These are phyloP conservation scores for Colletotrichum orbiculare DNA, from an alignment of 2,329 filamentous ascomycete genomes.

Conservation along the genomic window DNA sequence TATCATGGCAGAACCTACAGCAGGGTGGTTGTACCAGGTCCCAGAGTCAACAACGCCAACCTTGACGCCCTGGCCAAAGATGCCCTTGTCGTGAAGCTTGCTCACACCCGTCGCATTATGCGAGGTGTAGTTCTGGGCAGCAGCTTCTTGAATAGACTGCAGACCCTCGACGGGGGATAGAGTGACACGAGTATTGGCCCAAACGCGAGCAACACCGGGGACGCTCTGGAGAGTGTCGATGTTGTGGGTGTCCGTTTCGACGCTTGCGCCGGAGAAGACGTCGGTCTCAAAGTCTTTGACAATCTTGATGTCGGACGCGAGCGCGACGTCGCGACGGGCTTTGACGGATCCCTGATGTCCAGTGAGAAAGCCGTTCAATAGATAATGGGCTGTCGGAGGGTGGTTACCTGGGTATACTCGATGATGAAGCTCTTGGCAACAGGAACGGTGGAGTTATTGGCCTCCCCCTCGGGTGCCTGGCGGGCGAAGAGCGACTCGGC, in stretches of 20 bases:
- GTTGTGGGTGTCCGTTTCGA: slow-evolving; percentile 48
- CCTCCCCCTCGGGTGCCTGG: slow-evolving; percentile 15
- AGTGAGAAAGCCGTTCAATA: neutral
- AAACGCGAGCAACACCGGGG: slow-evolving; percentile 50
- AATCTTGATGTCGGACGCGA: slow-evolving; percentile 25
- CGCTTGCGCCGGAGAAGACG: slow-evolving; percentile 48
- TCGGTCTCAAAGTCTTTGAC: slow-evolving; percentile 38
- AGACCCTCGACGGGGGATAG: slow-evolving; percentile 18
- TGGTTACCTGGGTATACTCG: slow-evolving; percentile 29
- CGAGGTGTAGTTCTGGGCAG: slow-evolving; percentile 46
- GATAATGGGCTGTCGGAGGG: fast-evolving
- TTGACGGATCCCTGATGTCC: slow-evolving; percentile 11
- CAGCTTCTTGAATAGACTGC: slow-evolving; percentile 7
- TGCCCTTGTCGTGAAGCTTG: slow-evolving; percentile 49
- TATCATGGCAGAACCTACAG: slow-evolving; percentile 40
- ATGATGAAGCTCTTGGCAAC: slow-evolving; percentile 37
- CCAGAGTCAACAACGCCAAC: slow-evolving; percentile 54
- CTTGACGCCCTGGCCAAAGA: slow-evolving; percentile 50
- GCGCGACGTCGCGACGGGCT: slow-evolving; percentile 28
- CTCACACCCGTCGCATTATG: slow-evolving; percentile 53
- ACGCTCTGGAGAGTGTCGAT: slow-evolving; percentile 46
- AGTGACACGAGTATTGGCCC: slow-evolving; percentile 39
- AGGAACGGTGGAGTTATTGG: slow-evolving; percentile 21
- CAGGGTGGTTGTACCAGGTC: slow-evolving; percentile 51
- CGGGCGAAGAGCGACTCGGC: neutral